Evolutionary conservation across 495 filamentous ascomycete genomes (phyloP), one percentile per base, ranked within the genome.

Genomic region (Saxophila tyrrhenica): DNA sequence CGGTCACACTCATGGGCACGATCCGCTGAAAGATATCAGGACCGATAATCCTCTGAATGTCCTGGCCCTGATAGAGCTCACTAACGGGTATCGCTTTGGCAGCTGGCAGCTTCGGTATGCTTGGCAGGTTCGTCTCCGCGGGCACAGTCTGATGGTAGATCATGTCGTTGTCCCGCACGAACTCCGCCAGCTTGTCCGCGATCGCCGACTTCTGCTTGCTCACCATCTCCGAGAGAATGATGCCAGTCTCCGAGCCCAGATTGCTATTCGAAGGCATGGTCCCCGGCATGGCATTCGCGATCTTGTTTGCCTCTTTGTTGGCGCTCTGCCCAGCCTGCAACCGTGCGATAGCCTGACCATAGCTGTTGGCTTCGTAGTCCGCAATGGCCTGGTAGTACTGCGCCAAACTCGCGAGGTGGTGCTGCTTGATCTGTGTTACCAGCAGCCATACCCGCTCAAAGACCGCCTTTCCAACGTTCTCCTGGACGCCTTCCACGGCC

Each of bases 1-100:
- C 90, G 3, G 92, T 98, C 8, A 98, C 91, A 7, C 87, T 86
- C 76, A 96, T 87, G 1, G 92, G 92, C 11, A 97, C 89, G 51
- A 98, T 92, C 64, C 91, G 94, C 54, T 92, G 82, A 71, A 98
- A 98, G 52, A 98, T 86, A 70, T 97, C 94, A 0, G 91, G 92
- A 0, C 92, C 92, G 48, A 94, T 98, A 44, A 97, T 97, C 10
- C 87, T 77, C 65, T 94, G 87, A 41, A 98, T 95, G 71, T 98
- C 92, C 66, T 96, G 90, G 21, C 91, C 90, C 57, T 92, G 87
- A 62, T 98, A 98, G 1, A 98, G 74, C 66, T 98, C 92, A 67
- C 87, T 90, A 39, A 98, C 92, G 0, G 94, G 89, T 50, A 97
- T 97, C 16, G 94, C 88, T 69, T 97, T 98, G n/a, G 94, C 91